These are phyloP conservation scores for Dittrichia graveolens DNA, from an alignment of 129 eudicot species.

Conservation along the genomic window DNA sequence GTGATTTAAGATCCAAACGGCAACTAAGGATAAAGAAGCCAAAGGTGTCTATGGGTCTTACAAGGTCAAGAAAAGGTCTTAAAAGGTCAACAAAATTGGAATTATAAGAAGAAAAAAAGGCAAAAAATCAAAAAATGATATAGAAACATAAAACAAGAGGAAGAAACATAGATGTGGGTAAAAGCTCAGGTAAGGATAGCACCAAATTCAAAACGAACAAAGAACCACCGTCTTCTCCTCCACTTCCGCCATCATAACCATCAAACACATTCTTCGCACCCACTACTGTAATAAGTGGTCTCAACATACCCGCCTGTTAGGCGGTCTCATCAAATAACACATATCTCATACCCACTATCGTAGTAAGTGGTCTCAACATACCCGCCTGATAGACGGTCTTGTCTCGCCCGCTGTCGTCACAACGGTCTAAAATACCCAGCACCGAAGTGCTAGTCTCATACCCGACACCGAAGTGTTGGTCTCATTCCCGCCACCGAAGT, in stretches of 20 bases:
- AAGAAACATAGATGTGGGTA: constrained; percentile 16
- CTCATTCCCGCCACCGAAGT: no score
- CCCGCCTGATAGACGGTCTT: no score
- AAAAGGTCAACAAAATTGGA: constrained; percentile 87
- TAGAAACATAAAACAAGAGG: not conserved
- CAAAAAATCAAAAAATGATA: constrained; percentile 62
- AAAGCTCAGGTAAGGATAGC: constrained; percentile 97
- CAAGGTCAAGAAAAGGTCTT: constrained; percentile 99
- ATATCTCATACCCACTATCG: no score
- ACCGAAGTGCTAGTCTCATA: no score
- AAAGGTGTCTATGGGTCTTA: constrained; percentile 55
- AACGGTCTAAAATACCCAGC: no score
- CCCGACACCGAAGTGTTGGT: no score
- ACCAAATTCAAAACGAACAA: constrained; percentile 38
- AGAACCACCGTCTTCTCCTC: not conserved
- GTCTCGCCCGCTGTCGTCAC: no score
- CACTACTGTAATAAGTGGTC: no score
- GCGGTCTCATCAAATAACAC: not conserved
- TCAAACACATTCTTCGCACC: no score
- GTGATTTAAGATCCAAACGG: constrained; percentile 30
- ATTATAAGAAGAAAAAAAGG: constrained; percentile 37
- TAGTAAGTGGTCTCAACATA: no score
- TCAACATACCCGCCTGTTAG: no score
- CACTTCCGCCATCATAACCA: not conserved
- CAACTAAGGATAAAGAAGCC: constrained; percentile 8